These are phyloP conservation scores for Vigna trinervia DNA, from an alignment of 306 rosid genomes.

Conservation along the genomic window DNA sequence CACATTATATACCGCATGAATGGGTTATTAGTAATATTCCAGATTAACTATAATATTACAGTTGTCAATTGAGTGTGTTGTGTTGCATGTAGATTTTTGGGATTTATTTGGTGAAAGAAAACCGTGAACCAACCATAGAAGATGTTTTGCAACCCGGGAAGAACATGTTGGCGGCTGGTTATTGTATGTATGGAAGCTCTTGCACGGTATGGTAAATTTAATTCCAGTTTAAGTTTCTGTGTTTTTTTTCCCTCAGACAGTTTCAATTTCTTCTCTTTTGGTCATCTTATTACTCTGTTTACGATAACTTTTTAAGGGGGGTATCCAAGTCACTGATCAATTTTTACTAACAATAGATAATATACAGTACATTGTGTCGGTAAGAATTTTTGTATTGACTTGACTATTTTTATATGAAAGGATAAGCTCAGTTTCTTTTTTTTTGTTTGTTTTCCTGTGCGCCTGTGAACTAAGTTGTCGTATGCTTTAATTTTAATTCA, in stretches of 20 bases:
- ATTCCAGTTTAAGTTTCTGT: not conserved
- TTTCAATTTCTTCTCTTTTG: not conserved
- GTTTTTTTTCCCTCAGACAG: not conserved
- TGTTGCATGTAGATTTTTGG: conserved; percentile 67
- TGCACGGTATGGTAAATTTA: conserved; percentile 67
- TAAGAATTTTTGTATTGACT: not conserved
- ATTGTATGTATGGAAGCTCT: conserved; percentile 97
- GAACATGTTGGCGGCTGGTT: conserved; percentile 90
- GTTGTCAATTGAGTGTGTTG: conserved; percentile 49
- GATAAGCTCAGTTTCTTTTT: not conserved
- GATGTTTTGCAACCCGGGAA: conserved; percentile 89
- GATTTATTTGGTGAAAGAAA: conserved; percentile 67
- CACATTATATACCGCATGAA: too few relatives aligned
- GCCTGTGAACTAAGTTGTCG: not conserved
- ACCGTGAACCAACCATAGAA: conserved; percentile 60
- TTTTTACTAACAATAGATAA: not conserved
- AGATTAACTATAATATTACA: conserved; percentile 26
- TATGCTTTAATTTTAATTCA: conserved; percentile 22
- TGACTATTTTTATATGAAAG: not conserved
- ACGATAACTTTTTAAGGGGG: not conserved
- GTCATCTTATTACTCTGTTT: not conserved
- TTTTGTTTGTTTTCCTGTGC: not conserved
- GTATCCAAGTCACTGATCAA: not conserved
- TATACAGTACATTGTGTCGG: not conserved
- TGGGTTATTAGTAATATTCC: conserved; percentile 3